Percentiles rank a stretch among this genome's conserved stretches.
These are phyloP conservation scores for Thelonectria rubi DNA, from an alignment of 2,329 filamentous ascomycete genomes.

Conservation along the genomic window DNA sequence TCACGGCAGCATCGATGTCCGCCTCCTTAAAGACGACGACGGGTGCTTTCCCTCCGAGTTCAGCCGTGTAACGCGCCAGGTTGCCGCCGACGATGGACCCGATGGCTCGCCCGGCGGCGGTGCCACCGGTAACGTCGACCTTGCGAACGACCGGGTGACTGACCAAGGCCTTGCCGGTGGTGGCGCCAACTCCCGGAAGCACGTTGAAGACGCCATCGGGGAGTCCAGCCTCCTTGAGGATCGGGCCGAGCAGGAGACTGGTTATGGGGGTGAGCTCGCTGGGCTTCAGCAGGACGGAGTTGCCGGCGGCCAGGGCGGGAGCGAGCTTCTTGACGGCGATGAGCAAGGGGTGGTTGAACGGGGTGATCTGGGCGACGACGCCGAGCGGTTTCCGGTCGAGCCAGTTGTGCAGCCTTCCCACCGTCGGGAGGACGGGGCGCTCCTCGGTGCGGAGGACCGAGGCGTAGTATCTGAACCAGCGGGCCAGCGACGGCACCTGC, in stretches of 20 bases:
- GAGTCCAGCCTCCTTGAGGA: slow-evolving; percentile 73
- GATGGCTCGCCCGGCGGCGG: slow-evolving; percentile 73
- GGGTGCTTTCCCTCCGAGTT: slow-evolving; percentile 77
- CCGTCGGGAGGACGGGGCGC: slow-evolving; percentile 71
- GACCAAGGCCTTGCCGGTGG: slow-evolving; percentile 63
- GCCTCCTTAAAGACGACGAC: slow-evolving; percentile 73
- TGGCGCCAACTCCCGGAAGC: slow-evolving; percentile 61
- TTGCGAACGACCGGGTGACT: slow-evolving; percentile 66
- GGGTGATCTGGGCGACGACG: slow-evolving; percentile 65
- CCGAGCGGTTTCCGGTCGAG: slow-evolving; percentile 64
- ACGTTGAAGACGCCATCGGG: slow-evolving; percentile 76
- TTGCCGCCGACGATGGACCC: slow-evolving; percentile 72
- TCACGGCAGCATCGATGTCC: slow-evolving; percentile 72
- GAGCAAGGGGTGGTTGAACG: slow-evolving; percentile 67
- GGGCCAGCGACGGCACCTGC: slow-evolving; percentile 71
- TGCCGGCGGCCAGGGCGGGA: slow-evolving; percentile 67
- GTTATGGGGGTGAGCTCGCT: slow-evolving; percentile 70
- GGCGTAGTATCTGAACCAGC: slow-evolving; percentile 79
- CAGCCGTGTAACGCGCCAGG: slow-evolving; percentile 74
- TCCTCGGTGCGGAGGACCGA: slow-evolving; percentile 73
- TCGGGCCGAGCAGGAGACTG: slow-evolving; percentile 65
- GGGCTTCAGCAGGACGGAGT: slow-evolving; percentile 68
- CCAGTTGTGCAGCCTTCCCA: slow-evolving; percentile 67
- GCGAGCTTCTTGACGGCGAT: slow-evolving; percentile 69
- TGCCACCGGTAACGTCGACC: slow-evolving; percentile 81